Base-by-base conservation (phyloP, 805 yeast species). In the Yamadazyma paraphyllophila region DNA sequence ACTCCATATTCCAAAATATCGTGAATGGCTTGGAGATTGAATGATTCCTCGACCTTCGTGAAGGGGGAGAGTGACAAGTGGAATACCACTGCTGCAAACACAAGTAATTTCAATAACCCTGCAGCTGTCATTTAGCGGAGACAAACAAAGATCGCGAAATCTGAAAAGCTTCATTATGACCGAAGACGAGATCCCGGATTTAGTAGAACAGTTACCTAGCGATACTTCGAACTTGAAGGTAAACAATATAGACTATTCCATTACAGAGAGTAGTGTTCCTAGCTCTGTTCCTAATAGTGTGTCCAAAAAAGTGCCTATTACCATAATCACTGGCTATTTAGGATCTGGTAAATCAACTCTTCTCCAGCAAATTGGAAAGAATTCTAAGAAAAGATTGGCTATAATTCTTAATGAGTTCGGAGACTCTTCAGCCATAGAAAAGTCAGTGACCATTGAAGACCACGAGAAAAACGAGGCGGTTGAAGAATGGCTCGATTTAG, bases 271-370 rank as follows among this genome's bases (percentile, higher is more conserved):
- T 13, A 31, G 25, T 11, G 31, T 37, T 25, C 30, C 42, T 20
- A 39, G 43, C 16, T 32, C 48, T 3, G 48, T 39, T 7, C 48
- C 53, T 3, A 27, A 20, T 4, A 34, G 31, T 8, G 37, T 50
- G 1, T 52, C 48, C 3, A 59, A 61, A 24, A 83, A 81, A 60
- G 91, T 91, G 4, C 99, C 99, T 1, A 81, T 94, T 13, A 89
- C 97, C 0, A 88, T 94, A 12, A 82, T 94, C 32, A 92, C 99
- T 0, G 99, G 99, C 2, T 94, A 91, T 60, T 67, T 94, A 33
- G 99, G 99, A 1, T 85, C 96, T 10, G 99, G 99, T 1, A 94
- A 94, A 59, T 85, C 94, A 11, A 92, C 98, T 0, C 65, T 94
- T 39, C 71, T 94, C 24, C 88, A 88, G 43, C 74, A 76, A 46